Percentiles rank a stretch among this genome's conserved stretches.
Evolutionary conservation across 1,284 basidiomycete species (phyloP).

Genomic region (Cryptococcus neoformans): DNA sequence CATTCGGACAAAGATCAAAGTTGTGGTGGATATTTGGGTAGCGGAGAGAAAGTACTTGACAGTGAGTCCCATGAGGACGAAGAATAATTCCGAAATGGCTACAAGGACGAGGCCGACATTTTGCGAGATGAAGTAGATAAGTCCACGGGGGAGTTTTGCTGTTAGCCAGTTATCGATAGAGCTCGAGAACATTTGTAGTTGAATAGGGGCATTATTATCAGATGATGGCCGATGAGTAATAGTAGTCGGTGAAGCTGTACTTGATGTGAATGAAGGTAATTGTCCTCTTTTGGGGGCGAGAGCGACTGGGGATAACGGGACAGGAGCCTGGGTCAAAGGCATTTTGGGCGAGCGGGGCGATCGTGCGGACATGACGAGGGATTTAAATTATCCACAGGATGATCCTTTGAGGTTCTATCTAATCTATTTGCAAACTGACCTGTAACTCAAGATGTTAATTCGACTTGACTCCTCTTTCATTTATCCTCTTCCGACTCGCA

Average conservation of each 20-base stretch:
- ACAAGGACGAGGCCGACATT: conserved; percentile 65
- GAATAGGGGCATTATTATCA: neutral
- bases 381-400: too few species aligned
- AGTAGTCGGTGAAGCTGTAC: neutral
- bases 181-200: neutral
- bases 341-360: neutral
- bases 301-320: conserved; percentile 13
- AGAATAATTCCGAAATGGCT: conserved; percentile 60
- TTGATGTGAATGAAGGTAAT: conserved; percentile 14
- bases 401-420: too few species aligned
- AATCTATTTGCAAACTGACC: too few species aligned
- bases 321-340: conserved; percentile 2
- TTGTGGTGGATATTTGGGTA: conserved; percentile 31
- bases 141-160: conserved; percentile 1
- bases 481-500: too few species aligned
- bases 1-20: conserved; percentile 43
- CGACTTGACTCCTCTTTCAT: neutral
- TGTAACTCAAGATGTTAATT: too few species aligned
- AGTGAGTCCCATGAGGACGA: conserved; percentile 58
- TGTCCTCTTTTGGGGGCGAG: neutral
- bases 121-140: conserved; percentile 24
- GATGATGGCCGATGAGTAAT: neutral
- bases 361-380: neutral
- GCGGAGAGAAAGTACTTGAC: conserved; percentile 43
- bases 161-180: neutral